Evolutionary conservation across 139 green algal species (phyloP).

Genomic region (Tetraselmis chui): DNA sequence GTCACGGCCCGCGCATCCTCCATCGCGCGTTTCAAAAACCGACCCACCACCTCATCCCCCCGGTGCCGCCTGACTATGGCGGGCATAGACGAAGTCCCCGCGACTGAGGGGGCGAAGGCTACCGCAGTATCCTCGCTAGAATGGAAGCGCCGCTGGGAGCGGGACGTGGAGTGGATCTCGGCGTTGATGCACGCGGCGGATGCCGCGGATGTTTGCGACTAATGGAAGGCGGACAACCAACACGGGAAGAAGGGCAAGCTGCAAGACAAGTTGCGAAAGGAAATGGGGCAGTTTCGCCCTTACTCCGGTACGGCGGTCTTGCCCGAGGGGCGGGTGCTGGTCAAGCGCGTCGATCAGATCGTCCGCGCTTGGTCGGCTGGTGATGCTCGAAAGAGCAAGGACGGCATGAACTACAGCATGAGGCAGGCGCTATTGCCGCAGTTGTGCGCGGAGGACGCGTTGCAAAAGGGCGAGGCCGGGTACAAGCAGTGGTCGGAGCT

Average conservation of each 20-base stretch:
- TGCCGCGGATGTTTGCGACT: not conserved
- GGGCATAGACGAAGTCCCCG: not conserved
- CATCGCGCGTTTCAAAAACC: not conserved
- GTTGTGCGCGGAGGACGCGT: not conserved
- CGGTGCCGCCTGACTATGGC: not conserved
- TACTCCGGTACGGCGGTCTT: not conserved
- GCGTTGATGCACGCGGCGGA: not conserved
- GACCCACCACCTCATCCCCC: not conserved
- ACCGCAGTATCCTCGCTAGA: not conserved
- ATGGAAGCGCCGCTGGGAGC: not conserved
- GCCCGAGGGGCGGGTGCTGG: not conserved
- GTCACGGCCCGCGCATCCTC: not conserved
- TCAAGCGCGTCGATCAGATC: not conserved
- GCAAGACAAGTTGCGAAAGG: not conserved
- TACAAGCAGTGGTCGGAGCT: not conserved
- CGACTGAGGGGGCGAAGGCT: not conserved
- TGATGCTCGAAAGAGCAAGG: not conserved
- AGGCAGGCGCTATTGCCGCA: not conserved
- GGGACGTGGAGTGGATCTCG: not conserved
- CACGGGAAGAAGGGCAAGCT: not conserved
- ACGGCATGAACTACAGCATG: not conserved
- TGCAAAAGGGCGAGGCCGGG: not conserved
- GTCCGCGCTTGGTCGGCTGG: not conserved
- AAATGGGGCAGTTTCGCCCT: not conserved
- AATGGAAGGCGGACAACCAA: not conserved